Conservation (phyloP, 1,284 basidiomycete genomes). For the Marasmius oreades region DNA sequence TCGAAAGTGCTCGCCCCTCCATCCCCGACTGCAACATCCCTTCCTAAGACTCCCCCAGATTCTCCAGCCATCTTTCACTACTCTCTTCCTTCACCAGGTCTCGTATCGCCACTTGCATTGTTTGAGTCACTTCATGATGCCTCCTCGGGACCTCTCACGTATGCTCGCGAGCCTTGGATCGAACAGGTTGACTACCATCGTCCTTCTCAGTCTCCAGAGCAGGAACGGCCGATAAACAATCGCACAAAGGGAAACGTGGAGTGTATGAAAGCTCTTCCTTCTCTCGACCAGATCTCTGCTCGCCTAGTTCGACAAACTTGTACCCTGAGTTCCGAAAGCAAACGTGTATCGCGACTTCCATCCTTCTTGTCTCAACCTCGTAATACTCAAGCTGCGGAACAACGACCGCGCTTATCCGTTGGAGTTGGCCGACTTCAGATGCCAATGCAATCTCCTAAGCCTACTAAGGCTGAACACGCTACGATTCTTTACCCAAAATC, state of each 20-base stretch:
- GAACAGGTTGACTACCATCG: conserved; percentile 65
- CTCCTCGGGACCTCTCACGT: conserved; percentile 21
- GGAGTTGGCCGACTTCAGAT: conserved; percentile 50
- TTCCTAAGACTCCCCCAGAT: conserved; percentile 64
- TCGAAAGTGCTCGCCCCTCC: conserved; percentile 67
- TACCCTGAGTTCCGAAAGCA: conserved; percentile 17
- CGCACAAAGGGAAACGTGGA: conserved; percentile 14
- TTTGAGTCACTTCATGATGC: conserved; percentile 51
- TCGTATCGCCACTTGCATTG: conserved; percentile 57
- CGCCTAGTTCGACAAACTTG: conserved; percentile 38
- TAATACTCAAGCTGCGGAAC: conserved; percentile 13
- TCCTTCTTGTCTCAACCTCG: conserved; percentile 37
- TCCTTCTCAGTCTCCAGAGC: conserved; percentile 27
- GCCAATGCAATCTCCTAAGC: conserved; percentile 32
- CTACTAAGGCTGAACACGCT: conserved; percentile 18
- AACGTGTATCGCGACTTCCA: conserved; percentile 35
- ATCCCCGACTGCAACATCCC: conserved; percentile 51
- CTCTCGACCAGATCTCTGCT: conserved; percentile 72
- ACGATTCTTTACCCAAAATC: conserved; percentile 27
- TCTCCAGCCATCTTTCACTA: conserved; percentile 69
- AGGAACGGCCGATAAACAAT: conserved; percentile 15
- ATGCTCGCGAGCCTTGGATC: conserved; percentile 45
- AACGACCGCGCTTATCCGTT: conserved; percentile 32
- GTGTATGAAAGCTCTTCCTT: conserved; percentile 44
- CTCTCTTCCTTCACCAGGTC: conserved; percentile 62